These are phyloP conservation scores for Neofusicoccum parvum DNA, from an alignment of 2,329 filamentous ascomycete species.

Conservation along the genomic window DNA sequence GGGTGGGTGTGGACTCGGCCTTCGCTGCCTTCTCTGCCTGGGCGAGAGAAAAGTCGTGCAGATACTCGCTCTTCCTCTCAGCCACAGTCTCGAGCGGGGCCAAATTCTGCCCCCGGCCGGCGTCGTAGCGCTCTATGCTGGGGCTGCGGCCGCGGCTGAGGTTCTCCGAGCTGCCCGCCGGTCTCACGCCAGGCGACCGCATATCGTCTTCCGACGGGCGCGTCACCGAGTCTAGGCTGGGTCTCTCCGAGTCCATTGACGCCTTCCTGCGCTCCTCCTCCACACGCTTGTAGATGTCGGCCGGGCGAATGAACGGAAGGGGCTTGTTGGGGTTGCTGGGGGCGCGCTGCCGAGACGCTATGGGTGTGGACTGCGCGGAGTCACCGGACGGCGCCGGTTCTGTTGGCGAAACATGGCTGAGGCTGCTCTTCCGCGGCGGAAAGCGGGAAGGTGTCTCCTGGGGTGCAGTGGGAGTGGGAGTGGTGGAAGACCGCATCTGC, in stretches of 20 bases:
- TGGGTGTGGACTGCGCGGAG: conserved; percentile 15
- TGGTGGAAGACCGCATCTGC: conserved; percentile 39
- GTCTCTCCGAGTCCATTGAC: conserved; percentile 60
- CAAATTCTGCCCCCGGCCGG: conserved; percentile 16
- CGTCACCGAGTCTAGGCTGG: conserved; percentile 57
- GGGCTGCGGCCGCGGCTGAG: neutral
- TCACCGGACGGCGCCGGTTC: neutral
- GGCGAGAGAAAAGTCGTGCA: conserved; percentile 45
- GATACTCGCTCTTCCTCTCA: conserved; percentile 62
- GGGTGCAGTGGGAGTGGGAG: conserved; percentile 39
- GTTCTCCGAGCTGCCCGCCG: conserved; percentile 22
- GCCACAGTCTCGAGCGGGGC: conserved; percentile 55
- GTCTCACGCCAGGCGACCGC: conserved; percentile 2
- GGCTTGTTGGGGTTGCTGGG: conserved; percentile 50
- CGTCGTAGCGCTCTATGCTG: neutral
- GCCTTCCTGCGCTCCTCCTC: conserved; percentile 64
- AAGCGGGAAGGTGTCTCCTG: conserved; percentile 44
- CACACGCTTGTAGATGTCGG: conserved; percentile 75
- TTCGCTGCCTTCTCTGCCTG: conserved; percentile 5
- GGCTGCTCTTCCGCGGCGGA: conserved; percentile 65
- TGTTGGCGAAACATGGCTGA: conserved; percentile 44
- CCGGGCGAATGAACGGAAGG: conserved; percentile 68
- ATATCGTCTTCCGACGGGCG: conserved; percentile 30
- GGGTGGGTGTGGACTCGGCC: neutral
- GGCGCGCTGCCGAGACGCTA: conserved; percentile 29